Percentiles rank a stretch among this genome's conserved stretches.
phyloP scores from a whole-genome alignment of 192 early-diverging fungal genomes.

The Coemansia sp. region DNA sequence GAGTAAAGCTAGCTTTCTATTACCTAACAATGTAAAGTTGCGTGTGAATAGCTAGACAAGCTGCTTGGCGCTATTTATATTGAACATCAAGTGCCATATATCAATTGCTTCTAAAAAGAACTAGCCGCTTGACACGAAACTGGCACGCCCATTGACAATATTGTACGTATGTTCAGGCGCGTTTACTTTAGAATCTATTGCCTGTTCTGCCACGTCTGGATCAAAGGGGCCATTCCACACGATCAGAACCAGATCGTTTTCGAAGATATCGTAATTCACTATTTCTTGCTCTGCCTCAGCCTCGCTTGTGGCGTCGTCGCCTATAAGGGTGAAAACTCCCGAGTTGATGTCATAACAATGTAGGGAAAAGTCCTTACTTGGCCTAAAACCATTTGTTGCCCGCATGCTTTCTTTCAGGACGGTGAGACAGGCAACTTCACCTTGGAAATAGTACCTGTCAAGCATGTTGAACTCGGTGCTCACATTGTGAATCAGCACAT shows the following conservation, averaged over 20 bases:
- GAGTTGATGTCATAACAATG: neutral
- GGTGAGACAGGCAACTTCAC: neutral
- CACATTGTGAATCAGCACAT: neutral
- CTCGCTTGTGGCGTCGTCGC: neutral
- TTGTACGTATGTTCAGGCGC: neutral
- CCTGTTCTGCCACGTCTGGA: neutral
- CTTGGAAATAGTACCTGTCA: neutral
- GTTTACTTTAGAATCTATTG: neutral
- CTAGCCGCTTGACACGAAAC: neutral
- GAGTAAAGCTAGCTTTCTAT: neutral
- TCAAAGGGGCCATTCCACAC: neutral
- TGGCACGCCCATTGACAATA: neutral
- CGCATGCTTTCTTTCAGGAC: neutral
- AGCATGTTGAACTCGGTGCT: neutral
- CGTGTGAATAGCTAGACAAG: no score
- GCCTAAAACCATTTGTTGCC: neutral
- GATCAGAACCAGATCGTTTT: neutral
- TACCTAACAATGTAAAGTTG: no score
- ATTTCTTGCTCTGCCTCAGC: neutral
- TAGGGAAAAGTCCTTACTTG: neutral
- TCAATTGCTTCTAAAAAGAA: neutral
- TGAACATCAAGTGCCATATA: neutral
- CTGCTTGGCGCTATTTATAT: no score
- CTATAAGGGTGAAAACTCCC: neutral
- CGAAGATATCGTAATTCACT: neutral